Evolutionary conservation across 140 eudicot genomes (phyloP), one percentile per base, ranked within the genome.

Genomic region (Flaveria floridana): DNA sequence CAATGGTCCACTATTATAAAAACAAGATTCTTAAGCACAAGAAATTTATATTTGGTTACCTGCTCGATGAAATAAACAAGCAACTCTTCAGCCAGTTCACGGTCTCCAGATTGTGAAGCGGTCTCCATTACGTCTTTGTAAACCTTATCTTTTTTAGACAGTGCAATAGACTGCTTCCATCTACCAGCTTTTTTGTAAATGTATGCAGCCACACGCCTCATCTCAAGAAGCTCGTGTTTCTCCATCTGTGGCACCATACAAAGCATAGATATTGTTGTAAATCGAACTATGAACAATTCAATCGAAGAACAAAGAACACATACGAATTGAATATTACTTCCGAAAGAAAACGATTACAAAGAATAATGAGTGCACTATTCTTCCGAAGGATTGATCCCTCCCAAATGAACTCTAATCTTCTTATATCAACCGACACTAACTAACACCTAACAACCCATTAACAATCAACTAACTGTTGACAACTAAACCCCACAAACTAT

Each of bases 91-190:
- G 99, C 99, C 59, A 94, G 91, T 75, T 94, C 99, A 56, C 99
- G 95, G 64, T 94, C 96, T 0, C 99, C 99, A 65, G 99, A 94
- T 69, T 94, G 99, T 21, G 97, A 94, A 21, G 96, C 96, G 20
- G 99, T 94, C 85, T 94, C 99, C 99, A 94, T 94, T 51, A 96
- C 97, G 84, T 94, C 99, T 85, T 90, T 94, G 86, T 88, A 94
- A 57, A 88, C 91, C 59, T 88, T 94, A 53, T 94, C 96, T 80
- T 94, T 94, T 88, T 94, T 94, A 14, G 99, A 94, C 81, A 94
- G 78, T 21, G 96, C 95, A 79, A 94, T 94, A 13, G 99, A 94
- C 75, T 85, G 99, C 96, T 90, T 94, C 99, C 99, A 94, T 77
- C 99, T 85, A 47, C 99, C 97, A 11, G 99, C 99, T 83, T 94